Evolutionary conservation across 2,329 filamentous ascomycete species (phyloP), one percentile per base, ranked within the genome.

Genomic region (Penicillium frequentans): DNA sequence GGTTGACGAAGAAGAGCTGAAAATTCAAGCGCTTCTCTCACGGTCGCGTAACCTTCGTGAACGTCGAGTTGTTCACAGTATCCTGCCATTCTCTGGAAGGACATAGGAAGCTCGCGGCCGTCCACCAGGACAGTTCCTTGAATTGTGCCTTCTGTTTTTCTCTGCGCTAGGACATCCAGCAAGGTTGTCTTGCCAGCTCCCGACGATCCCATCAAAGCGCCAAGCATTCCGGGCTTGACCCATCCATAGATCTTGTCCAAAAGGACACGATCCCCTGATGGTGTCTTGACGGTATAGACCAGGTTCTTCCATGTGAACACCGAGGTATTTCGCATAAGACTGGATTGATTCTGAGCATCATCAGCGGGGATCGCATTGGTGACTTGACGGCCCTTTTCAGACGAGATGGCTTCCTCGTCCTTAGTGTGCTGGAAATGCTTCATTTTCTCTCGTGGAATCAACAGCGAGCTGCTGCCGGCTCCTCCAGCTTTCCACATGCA

Each of bases 101-200:
- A 84, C 1, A 81, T 75, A 0, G 81, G 82, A 0, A 89, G 76
- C 0, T 79, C 75, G 33, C 81, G 80, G 0, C 87, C 87, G 61
- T 90, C 86, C 2, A 90, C 86, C 31, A 88, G 75, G 75, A 90
- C 86, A 27, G 86, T 82, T 4, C 88, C 88, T 5, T 76, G 72
- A 8, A 88, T 81, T 10, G 86, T 81, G 51, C 87, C 86, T 33
- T 80, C 79, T 4, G 78, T 86, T 68, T 91, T 87, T 1, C 90
- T 83, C 64, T 91, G 89, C 0, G 89, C 86, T 3, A 89, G 75
- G 0, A 89, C 90, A 70, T 93, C 90, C 5, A 95, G 77, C 0
- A 95, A 78, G 0, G 90, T 93, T 0, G 75, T 77, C 73, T 95
- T 95, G 3, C 90, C 90, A 5, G 90, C 90, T 29, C 89, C 89